phyloP scores from a whole-genome alignment of 192 early-diverging fungal species.

The Backusella tarrabulga region DNA sequence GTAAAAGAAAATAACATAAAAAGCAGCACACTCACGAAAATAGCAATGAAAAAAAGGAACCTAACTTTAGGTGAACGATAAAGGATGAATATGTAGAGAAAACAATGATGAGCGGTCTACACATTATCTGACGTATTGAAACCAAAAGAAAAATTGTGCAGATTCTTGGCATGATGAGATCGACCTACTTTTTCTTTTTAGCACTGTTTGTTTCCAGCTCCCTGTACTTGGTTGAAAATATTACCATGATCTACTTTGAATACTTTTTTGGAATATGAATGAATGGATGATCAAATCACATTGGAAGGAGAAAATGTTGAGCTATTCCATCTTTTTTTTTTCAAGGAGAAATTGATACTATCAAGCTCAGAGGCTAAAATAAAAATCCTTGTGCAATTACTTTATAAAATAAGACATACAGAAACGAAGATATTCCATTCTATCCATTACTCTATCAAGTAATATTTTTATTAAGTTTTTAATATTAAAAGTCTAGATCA shows the following conservation, averaged over 20 bases:
- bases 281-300: not conserved
- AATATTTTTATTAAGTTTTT: too few species aligned
- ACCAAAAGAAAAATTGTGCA: not conserved
- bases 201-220: not conserved
- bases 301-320: not conserved
- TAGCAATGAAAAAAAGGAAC: not conserved
- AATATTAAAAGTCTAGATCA: too few species aligned
- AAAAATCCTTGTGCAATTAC: too few species aligned
- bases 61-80: not conserved
- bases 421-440: too few species aligned
- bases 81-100: not conserved
- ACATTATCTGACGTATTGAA: not conserved
- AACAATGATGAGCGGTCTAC: not conserved
- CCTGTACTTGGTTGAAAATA: not conserved
- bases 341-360: too few species aligned
- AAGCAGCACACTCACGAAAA: not conserved
- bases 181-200: not conserved
- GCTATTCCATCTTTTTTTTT: too few species aligned
- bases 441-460: too few species aligned
- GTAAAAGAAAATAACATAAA: too few species aligned
- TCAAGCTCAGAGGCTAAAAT: too few species aligned
- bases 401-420: too few species aligned
- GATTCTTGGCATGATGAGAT: not conserved
- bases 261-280: not conserved
- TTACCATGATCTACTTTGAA: not conserved